A percentile compares a stretch with the other conserved stretches of the same genome.
These are phyloP conservation scores for Monilinia laxa DNA, from an alignment of 2,329 filamentous ascomycete genomes.

Conservation along the genomic window DNA sequence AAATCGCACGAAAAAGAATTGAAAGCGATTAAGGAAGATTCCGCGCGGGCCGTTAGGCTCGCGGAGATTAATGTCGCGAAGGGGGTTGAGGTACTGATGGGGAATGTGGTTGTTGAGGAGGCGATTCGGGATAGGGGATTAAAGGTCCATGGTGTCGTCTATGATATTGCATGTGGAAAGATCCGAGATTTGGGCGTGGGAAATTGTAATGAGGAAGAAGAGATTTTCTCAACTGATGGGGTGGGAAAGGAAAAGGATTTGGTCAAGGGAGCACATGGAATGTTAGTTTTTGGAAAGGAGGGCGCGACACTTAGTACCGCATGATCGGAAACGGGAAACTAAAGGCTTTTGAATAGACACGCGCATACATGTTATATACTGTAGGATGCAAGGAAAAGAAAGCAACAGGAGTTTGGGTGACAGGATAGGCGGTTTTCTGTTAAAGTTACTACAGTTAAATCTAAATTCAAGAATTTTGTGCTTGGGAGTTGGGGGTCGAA, in stretches of 20 bases:
- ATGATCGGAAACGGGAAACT: constrained; percentile 22
- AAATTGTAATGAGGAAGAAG: constrained; percentile 29
- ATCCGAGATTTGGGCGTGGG: constrained; percentile 51
- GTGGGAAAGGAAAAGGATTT: constrained; percentile 24
- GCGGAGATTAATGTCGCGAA: constrained; percentile 75
- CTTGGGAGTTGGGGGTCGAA: constrained; percentile 6
- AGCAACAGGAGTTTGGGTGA: constrained; percentile 13
- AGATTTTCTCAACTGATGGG: constrained; percentile 41
- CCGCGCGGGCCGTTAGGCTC: constrained; percentile 58
- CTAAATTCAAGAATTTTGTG: constrained; percentile 3
- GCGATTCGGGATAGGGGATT: constrained; percentile 69
- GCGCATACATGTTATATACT: constrained; percentile 2
- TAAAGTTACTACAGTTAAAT: neutral
- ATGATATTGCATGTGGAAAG: constrained; percentile 57
- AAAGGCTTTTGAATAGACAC: constrained; percentile 30
- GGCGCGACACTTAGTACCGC: constrained; percentile 42
- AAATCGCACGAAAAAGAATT: constrained; percentile 55
- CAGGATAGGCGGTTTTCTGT: neutral
- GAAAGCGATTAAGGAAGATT: constrained; percentile 52
- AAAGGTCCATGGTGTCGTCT: constrained; percentile 75
- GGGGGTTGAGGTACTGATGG: constrained; percentile 65
- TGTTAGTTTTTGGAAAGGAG: constrained; percentile 50
- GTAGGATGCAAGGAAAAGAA: constrained; percentile 6
- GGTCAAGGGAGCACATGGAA: constrained; percentile 49
- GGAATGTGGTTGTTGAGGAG: constrained; percentile 67